A percentile compares a stretch with the other conserved stretches of the same genome.
Conservation (phyloP, 225 moss, liverwort and hornwort species). For the Anthoceros angustus region DNA sequence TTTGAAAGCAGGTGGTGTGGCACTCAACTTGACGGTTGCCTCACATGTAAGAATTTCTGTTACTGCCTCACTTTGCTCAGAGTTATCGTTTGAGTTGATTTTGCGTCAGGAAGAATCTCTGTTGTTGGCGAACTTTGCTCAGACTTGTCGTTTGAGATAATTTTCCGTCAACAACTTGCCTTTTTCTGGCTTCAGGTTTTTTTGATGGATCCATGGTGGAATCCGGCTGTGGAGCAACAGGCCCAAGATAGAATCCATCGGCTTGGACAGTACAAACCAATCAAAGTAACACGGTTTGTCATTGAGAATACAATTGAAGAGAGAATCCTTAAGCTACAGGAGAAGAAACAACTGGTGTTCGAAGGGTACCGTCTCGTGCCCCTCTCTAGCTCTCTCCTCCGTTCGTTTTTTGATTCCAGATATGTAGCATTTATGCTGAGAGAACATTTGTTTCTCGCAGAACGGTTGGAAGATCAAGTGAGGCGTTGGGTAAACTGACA, state of each 20-base stretch:
- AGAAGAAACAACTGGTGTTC: constrained; percentile 58
- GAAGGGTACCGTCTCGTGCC: constrained; percentile 25
- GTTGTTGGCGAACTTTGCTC: neutral
- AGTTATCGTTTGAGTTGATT: neutral
- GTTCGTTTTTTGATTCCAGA: neutral
- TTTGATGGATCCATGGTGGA: constrained; percentile 71
- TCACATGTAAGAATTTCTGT: constrained; percentile 26
- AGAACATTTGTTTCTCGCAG: constrained; percentile 9
- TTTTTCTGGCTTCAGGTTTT: constrained; percentile 20
- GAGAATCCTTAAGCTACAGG: constrained; percentile 46
- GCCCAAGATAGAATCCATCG: constrained; percentile 61
- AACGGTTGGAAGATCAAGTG: constrained; percentile 41
- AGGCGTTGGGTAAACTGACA: constrained; percentile 38
- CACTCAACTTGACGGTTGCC: constrained; percentile 50
- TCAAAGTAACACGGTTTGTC: constrained; percentile 43
- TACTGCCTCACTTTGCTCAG: neutral
- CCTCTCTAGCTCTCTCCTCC: neutral
- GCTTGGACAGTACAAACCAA: constrained; percentile 48
- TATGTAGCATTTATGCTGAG: neutral
- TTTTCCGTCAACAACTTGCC: neutral
- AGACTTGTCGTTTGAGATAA: neutral
- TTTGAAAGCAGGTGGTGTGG: constrained; percentile 61
- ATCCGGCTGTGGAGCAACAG: constrained; percentile 57
- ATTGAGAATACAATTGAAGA: constrained; percentile 59
- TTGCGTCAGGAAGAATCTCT: constrained; percentile 9